These are phyloP conservation scores for Trichoderma gracile DNA, from an alignment of 2,329 filamentous ascomycete genomes.

Conservation along the genomic window DNA sequence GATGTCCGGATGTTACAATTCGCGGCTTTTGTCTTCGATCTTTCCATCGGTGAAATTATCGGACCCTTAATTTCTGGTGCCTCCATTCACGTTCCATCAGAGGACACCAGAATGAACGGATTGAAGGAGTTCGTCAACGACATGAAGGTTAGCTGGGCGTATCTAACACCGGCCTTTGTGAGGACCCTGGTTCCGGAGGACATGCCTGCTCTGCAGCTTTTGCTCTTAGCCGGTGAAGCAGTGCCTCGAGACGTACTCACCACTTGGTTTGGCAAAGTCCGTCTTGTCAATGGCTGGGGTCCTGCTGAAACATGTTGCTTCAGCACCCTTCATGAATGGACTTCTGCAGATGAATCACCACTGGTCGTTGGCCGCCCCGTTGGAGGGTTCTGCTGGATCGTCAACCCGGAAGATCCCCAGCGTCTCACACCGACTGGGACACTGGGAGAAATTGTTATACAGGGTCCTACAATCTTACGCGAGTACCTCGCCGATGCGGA, in stretches of 20 bases:
- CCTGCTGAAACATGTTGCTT: slow-evolving; percentile 44
- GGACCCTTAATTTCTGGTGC: slow-evolving; percentile 24
- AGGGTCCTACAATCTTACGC: slow-evolving; percentile 48
- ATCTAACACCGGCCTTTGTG: slow-evolving; percentile 16
- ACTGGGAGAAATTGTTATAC: slow-evolving; percentile 39
- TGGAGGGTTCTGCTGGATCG: slow-evolving; percentile 30
- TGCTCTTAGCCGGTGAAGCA: slow-evolving; percentile 24
- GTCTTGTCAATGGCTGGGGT: slow-evolving; percentile 45
- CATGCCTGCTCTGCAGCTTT: background rate
- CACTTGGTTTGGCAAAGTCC: slow-evolving; percentile 32
- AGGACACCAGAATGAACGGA: slow-evolving; percentile 21
- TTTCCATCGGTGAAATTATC: slow-evolving; percentile 26
- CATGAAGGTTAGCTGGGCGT: background rate
- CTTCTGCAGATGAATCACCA: background rate
- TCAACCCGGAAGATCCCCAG: slow-evolving; percentile 29
- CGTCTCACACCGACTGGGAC: slow-evolving; percentile 30
- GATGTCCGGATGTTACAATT: slow-evolving; percentile 15
- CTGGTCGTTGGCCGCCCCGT: slow-evolving; percentile 19
- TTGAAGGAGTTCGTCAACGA: slow-evolving; percentile 17
- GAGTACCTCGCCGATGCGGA: slow-evolving; percentile 48
- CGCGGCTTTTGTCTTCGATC: slow-evolving; percentile 28
- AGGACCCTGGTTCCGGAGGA: background rate
- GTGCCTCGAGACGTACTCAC: background rate
- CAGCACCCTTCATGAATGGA: slow-evolving; percentile 11
- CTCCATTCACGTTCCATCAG: slow-evolving; percentile 30